Conservation (phyloP, 2,329 filamentous ascomycete species). For the Pyricularia grisea region DNA sequence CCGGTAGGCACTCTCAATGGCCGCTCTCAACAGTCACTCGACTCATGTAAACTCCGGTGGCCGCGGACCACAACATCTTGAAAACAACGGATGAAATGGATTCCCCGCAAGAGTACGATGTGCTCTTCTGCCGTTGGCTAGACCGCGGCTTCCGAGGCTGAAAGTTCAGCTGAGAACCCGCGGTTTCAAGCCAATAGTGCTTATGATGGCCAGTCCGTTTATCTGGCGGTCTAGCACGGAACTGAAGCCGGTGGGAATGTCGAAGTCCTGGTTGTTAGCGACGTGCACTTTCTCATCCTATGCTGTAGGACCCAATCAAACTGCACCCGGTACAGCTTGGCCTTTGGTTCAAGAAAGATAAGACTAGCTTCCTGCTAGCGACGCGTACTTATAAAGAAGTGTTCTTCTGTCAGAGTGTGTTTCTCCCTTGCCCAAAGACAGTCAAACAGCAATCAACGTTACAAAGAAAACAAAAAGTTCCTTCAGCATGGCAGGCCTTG, state of each 20-base stretch:
- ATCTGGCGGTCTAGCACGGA: background rate
- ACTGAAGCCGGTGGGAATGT: background rate
- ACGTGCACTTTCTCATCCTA: background rate
- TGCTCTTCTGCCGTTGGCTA: background rate
- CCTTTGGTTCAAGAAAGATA: background rate
- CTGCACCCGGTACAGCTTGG: background rate
- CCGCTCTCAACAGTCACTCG: background rate
- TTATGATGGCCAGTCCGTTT: background rate
- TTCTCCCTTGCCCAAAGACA: background rate
- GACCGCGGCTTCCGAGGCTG: background rate
- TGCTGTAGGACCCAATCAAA: background rate
- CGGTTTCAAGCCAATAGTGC: background rate
- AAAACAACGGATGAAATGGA: background rate
- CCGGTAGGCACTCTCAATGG: no score
- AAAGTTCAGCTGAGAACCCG: background rate
- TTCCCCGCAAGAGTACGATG: background rate
- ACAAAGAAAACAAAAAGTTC: background rate
- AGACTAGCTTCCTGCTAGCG: background rate
- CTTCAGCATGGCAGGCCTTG: background rate
- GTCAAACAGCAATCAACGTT: background rate
- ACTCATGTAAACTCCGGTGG: background rate
- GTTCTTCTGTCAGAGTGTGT: background rate
- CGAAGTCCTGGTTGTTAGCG: background rate
- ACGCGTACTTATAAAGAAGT: background rate
- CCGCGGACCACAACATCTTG: background rate